Evolutionary conservation across 331 rosid genomes (phyloP).

Genomic region (Erythrophleum ivorense): DNA sequence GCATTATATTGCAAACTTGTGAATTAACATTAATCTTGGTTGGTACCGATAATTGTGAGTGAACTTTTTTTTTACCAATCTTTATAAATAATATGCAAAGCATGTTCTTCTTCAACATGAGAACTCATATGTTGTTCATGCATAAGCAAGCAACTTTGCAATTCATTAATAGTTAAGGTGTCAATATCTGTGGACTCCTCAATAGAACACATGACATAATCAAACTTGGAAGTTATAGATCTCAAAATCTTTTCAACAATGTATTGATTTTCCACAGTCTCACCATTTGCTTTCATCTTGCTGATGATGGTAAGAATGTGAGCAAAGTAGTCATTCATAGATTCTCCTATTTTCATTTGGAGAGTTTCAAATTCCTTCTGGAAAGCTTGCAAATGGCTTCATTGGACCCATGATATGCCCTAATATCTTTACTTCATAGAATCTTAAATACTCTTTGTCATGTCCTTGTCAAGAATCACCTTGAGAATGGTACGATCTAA

Average conservation of each 20-base stretch:
- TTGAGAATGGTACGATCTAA: not conserved
- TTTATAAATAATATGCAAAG: no score
- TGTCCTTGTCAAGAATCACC: not conserved
- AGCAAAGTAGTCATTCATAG: not conserved
- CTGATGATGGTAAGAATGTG: not conserved
- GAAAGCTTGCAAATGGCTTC: not conserved
- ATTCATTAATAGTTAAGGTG: not conserved
- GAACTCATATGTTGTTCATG: not conserved
- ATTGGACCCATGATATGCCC: not conserved
- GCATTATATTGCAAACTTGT: no score
- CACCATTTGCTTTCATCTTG: slow-evolving; percentile 1
- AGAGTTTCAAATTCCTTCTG: not conserved
- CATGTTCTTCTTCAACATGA: not conserved
- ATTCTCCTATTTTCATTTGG: not conserved
- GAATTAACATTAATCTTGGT: no score
- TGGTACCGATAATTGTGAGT: no score
- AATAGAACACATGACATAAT: not conserved
- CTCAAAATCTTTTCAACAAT: slow-evolving; percentile 2
- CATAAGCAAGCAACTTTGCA: not conserved
- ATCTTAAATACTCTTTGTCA: not conserved
- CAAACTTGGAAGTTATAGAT: not conserved
- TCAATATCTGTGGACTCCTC: not conserved
- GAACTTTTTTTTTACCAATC: no score
- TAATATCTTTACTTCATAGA: not conserved
- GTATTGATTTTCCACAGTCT: not conserved